These are phyloP conservation scores for Flaveria linearis DNA, from an alignment of 129 eudicot species.

Conservation along the genomic window DNA sequence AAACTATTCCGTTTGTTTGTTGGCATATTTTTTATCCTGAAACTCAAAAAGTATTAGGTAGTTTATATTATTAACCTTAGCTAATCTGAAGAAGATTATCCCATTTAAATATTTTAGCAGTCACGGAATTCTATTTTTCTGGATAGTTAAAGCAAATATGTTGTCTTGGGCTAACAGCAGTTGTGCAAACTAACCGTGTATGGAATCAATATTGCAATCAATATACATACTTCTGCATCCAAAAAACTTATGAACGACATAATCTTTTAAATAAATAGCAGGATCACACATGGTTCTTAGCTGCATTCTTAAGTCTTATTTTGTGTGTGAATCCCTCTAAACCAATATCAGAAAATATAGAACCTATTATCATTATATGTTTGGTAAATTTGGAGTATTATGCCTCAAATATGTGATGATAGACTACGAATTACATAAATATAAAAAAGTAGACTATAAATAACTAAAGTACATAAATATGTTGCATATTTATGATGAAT, in stretches of 20 bases:
- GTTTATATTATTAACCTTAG: slow-evolving; percentile 1
- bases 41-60: neutral
- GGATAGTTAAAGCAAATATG: neutral
- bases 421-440: neutral
- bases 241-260: neutral
- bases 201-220: slow-evolving; percentile 13
- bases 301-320: neutral
- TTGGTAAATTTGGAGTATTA: neutral
- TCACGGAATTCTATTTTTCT: slow-evolving; percentile 7
- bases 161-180: neutral
- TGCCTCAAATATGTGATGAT: neutral
- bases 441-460: neutral
- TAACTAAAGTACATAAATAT: neutral
- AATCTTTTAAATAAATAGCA: neutral
- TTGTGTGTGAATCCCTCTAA: slow-evolving; percentile 6
- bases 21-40: slow-evolving; percentile 8
- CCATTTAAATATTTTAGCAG: slow-evolving; percentile 8
- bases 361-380: neutral
- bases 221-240: neutral
- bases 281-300: neutral
- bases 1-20: slow-evolving; percentile 6
- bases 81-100: neutral
- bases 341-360: neutral
- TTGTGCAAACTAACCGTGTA: neutral
- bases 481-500: slow-evolving; percentile 19